phyloP scores from a whole-genome alignment of 345 rosid genomes.

The Syzygium jambos region DNA sequence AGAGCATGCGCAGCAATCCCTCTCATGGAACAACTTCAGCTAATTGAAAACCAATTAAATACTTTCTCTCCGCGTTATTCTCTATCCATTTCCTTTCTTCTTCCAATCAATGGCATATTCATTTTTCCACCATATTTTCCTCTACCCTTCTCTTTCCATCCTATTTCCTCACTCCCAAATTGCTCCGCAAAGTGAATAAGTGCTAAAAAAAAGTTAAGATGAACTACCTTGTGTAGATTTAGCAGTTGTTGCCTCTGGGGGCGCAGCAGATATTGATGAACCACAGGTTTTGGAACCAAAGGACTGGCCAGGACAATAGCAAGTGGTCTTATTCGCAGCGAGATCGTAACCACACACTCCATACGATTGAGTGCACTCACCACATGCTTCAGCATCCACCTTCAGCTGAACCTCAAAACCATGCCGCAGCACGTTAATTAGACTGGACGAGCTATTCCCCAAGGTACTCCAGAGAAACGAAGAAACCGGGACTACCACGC shows the following conservation, averaged over 20 bases:
- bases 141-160: neutral
- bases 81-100: neutral
- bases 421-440: neutral
- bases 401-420: conserved; percentile 12
- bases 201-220: neutral
- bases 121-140: neutral
- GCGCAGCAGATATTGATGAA: neutral
- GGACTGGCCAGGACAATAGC: conserved; percentile 1
- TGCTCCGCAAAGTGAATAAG: neutral
- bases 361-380: neutral
- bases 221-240: neutral
- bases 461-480: fast-evolving
- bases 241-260: neutral
- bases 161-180: neutral
- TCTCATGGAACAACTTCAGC: neutral
- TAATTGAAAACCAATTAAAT: neutral
- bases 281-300: conserved; percentile 1
- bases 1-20: neutral
- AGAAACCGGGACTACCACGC: conserved; percentile 11
- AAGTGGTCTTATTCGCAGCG: neutral
- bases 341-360: conserved; percentile 4
- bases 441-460: neutral
- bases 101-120: neutral
- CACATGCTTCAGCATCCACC: neutral
- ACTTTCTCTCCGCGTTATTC: neutral